Percentiles rank a stretch among this genome's conserved stretches.
These are phyloP conservation scores for Fusarium tupiense DNA, from an alignment of 2,329 filamentous ascomycete genomes.

Conservation along the genomic window DNA sequence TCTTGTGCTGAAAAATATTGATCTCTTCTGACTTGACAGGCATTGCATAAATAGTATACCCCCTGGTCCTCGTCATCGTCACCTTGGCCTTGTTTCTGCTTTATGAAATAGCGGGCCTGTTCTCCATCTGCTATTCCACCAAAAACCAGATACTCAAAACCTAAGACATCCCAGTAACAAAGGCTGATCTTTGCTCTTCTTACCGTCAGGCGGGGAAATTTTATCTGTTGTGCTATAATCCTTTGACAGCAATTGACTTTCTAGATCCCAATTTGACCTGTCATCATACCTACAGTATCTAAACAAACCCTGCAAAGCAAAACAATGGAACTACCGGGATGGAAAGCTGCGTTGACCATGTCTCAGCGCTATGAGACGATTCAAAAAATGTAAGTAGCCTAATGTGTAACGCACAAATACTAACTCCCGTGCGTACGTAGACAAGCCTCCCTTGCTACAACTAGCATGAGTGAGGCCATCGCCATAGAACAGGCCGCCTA, in stretches of 20 bases:
- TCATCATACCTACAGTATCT: background rate
- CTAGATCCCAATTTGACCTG: slow-evolving; percentile 11
- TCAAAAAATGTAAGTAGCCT: slow-evolving; percentile 54
- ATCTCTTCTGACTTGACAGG: background rate
- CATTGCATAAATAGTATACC: background rate
- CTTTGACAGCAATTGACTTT: slow-evolving; percentile 8
- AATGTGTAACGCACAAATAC: background rate
- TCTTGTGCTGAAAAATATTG: background rate
- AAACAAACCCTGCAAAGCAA: background rate
- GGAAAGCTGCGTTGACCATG: slow-evolving; percentile 64
- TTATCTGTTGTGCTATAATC: background rate
- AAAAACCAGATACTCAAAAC: background rate
- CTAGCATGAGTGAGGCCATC: slow-evolving; percentile 62
- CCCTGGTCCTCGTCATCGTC: slow-evolving; percentile 1
- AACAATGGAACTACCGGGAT: slow-evolving; percentile 46
- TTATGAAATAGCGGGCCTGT: slow-evolving; percentile 27
- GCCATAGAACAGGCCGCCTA: slow-evolving; percentile 73
- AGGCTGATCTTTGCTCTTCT: slow-evolving; percentile 19
- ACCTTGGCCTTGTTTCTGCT: slow-evolving; percentile 33
- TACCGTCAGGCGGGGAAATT: slow-evolving; percentile 1
- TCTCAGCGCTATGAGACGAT: slow-evolving; percentile 71
- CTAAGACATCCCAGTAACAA: slow-evolving; percentile 20
- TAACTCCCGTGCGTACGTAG: slow-evolving; percentile 29
- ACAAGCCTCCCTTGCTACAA: slow-evolving; percentile 44
- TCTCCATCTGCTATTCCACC: background rate